Conservation (phyloP, 352 stramenopile species). For the Aphanomyces astaci region DNA sequence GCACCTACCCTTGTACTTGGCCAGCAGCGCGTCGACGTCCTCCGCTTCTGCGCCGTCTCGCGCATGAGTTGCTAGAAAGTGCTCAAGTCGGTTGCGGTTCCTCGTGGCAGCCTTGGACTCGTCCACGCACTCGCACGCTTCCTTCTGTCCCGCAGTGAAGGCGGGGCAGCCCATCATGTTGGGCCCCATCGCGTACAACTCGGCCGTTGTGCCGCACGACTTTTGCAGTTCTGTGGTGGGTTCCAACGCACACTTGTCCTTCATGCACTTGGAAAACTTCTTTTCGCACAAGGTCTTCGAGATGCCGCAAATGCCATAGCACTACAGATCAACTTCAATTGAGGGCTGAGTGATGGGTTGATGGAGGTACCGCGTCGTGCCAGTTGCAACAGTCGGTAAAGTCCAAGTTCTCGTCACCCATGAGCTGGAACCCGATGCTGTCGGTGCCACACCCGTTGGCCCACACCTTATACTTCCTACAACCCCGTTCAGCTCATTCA, state of each 20-base stretch:
- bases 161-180: slow-evolving; percentile 63
- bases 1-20: slow-evolving; percentile 45
- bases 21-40: slow-evolving; percentile 42
- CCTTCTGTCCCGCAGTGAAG: slow-evolving; percentile 54
- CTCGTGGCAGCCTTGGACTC: slow-evolving; percentile 26
- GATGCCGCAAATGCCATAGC: slow-evolving; percentile 75
- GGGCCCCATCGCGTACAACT: slow-evolving; percentile 55
- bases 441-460: slow-evolving; percentile 68
- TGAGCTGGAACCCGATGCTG: slow-evolving; percentile 38
- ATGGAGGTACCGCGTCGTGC: slow-evolving; percentile 54
- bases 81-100: slow-evolving; percentile 40
- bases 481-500: neutral
- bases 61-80: slow-evolving; percentile 36
- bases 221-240: slow-evolving; percentile 26
- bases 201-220: slow-evolving; percentile 50
- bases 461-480: slow-evolving; percentile 62
- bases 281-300: slow-evolving; percentile 62
- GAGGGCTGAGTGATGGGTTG: neutral
- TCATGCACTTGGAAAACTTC: slow-evolving; percentile 67
- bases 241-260: slow-evolving; percentile 35
- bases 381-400: slow-evolving; percentile 73
- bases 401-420: slow-evolving; percentile 27
- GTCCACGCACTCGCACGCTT: slow-evolving; percentile 57
- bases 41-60: slow-evolving; percentile 34
- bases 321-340: slow-evolving; percentile 37